Evolutionary conservation across 1,139 yeast genomes (phyloP), one percentile per base, ranked within the genome.

Genomic region (Diutina pseudorugosa): DNA sequence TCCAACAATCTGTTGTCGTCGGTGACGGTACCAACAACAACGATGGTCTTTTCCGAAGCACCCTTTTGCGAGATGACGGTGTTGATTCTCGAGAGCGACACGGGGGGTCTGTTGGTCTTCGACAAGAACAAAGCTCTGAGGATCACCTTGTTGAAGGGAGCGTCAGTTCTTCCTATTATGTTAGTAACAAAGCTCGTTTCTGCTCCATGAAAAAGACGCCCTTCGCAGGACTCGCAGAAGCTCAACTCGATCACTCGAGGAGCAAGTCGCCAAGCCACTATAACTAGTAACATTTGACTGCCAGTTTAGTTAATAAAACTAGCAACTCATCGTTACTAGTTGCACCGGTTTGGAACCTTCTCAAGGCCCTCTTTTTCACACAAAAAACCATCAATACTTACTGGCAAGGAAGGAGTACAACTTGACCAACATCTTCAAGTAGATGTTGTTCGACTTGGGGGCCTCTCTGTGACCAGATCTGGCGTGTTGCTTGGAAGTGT

Each of bases 21-120:
- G 65, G 98, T 93, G 67, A 93, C 94, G 76, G 99, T 94, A 77
- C 98, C 98, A 67, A 91, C 97, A 79, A 93, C 96, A 66, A 94
- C 99, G 66, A 93, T 76, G 71, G 89, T 91, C 87, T 91, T 93
- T 68, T 82, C 81, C 64, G 88, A 78, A 75, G 95, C 82, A 76
- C 89, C 96, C 73, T 84, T 79, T 74, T 83, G 88, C 66, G 75
- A 74, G 71, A 89, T 76, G 69, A 94, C 90, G 73, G 86, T 84
- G 69, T 87, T 74, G 64, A 94, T 80, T 80, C 96, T 89, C 64
- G 96, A 84, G 64, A 89, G 83, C 65, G 98, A 91, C 61, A 93
- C 98, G 62, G 99, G 98, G 69, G 98, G 99, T 82, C 96, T 89
- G 97, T 93, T 94, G 76, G 84, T 79, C 91, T 93, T 93, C 63